Evolutionary conservation across 345 rosid genomes (phyloP).

Genomic region (Erucastrum elatum): DNA sequence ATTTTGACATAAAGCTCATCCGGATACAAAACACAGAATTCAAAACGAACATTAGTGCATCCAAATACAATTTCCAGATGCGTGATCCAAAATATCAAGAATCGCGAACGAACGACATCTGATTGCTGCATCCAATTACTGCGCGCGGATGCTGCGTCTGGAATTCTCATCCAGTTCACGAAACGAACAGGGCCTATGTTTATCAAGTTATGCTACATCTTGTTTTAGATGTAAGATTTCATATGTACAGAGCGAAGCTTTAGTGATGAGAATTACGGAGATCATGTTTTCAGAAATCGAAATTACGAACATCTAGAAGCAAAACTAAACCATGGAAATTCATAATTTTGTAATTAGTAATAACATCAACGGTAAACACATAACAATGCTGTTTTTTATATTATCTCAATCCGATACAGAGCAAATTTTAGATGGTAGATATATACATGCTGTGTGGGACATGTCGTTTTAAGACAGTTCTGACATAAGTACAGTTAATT

Average conservation of each 20-base stretch:
- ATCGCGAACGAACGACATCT: too few species aligned
- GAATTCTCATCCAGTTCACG: too few species aligned
- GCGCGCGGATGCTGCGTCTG: too few species aligned
- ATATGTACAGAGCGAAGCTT: neutral
- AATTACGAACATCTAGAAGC: neutral
- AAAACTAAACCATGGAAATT: neutral
- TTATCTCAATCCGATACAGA: neutral
- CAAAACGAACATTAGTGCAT: too few species aligned
- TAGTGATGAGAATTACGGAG: neutral
- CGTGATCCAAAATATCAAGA: too few species aligned
- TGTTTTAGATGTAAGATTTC: neutral
- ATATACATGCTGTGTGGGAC: neutral
- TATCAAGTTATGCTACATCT: neutral
- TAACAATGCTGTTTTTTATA: neutral
- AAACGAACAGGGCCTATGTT: neutral
- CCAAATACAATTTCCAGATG: too few species aligned
- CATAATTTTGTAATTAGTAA: neutral
- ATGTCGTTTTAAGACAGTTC: slow-evolving; percentile 25
- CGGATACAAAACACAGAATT: too few species aligned
- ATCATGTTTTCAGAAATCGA: too few species aligned
- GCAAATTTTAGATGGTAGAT: neutral
- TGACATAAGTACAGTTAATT: slow-evolving; percentile 29
- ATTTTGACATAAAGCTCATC: too few species aligned
- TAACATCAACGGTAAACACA: too few species aligned
- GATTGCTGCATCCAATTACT: too few species aligned